Evolutionary conservation across 139 green algal species (phyloP).

Genomic region (Desmodesmus armatus): DNA sequence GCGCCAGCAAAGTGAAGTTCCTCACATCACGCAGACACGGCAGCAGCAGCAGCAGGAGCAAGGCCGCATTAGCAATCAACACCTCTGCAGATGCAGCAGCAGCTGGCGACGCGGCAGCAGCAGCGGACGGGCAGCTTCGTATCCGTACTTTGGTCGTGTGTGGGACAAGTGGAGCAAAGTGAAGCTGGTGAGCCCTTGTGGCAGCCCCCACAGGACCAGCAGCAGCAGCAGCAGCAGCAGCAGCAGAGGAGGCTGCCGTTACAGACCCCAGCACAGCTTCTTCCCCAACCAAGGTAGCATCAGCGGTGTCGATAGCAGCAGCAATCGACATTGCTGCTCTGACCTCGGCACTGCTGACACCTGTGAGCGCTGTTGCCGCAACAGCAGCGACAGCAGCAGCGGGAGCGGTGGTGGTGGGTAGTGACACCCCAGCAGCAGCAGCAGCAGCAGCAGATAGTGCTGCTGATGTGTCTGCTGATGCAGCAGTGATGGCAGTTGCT

Average conservation of each 20-base stretch:
- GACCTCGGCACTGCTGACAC: background rate
- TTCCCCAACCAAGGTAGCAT: background rate
- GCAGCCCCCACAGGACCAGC: no score
- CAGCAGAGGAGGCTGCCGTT: background rate
- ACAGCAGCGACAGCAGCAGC: background rate
- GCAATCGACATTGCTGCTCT: background rate
- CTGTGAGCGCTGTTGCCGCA: background rate
- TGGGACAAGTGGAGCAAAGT: no score
- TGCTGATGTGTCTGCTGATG: no score
- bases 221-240: background rate
- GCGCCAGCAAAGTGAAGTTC: background rate
- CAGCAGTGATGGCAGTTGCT: no score
- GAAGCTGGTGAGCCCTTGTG: no score
- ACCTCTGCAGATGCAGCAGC: background rate
- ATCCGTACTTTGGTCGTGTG: no score
- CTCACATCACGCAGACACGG: background rate
- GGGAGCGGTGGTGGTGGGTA: no score
- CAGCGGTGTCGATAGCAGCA: background rate
- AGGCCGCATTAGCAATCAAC: background rate
- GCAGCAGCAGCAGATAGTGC: no score
- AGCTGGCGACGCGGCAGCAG: background rate
- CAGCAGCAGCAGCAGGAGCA: background rate
- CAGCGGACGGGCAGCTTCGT: no score
- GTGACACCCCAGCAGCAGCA: no score
- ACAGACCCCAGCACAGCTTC: background rate